Evolutionary conservation across 306 rosid species (phyloP).

Genomic region (Heteromeles arbutifolia): DNA sequence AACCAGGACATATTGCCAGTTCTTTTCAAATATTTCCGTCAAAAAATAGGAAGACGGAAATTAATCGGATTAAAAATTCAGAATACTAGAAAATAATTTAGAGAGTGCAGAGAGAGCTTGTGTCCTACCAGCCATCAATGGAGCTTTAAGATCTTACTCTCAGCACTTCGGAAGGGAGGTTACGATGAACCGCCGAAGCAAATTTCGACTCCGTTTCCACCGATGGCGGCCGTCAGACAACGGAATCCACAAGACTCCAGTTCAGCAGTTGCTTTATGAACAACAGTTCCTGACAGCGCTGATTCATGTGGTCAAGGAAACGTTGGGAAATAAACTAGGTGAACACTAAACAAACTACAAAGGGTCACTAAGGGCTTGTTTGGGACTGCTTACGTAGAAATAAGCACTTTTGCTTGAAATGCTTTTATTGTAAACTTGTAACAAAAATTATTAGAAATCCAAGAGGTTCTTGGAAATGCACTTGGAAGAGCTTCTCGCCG

Average conservation of each 20-base stretch:
- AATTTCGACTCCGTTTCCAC: conserved; percentile 74
- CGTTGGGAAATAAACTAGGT: neutral
- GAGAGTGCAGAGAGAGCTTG: conserved; percentile 13
- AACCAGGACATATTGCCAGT: neutral
- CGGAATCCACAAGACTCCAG: conserved; percentile 83
- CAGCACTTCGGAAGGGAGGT: conserved; percentile 7
- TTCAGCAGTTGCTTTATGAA: conserved; percentile 62
- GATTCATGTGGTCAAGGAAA: conserved; percentile 46
- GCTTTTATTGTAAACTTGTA: no score
- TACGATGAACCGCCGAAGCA: conserved; percentile 47
- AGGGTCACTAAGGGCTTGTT: neutral
- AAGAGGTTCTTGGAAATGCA: neutral
- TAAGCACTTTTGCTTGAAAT: no score
- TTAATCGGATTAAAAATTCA: neutral
- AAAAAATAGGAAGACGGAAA: neutral
- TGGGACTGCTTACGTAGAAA: neutral
- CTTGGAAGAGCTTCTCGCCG: neutral
- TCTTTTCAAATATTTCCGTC: neutral
- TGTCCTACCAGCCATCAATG: conserved; percentile 17
- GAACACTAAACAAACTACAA: no score
- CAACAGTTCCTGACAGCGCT: conserved; percentile 76
- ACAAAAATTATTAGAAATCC: no score
- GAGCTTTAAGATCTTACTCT: conserved; percentile 9
- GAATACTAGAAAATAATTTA: conserved; percentile 5
- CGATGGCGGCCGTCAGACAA: conserved; percentile 70